Base-by-base conservation (phyloP, 495 filamentous ascomycete genomes). In the Corynascus novoguineensis region DNA sequence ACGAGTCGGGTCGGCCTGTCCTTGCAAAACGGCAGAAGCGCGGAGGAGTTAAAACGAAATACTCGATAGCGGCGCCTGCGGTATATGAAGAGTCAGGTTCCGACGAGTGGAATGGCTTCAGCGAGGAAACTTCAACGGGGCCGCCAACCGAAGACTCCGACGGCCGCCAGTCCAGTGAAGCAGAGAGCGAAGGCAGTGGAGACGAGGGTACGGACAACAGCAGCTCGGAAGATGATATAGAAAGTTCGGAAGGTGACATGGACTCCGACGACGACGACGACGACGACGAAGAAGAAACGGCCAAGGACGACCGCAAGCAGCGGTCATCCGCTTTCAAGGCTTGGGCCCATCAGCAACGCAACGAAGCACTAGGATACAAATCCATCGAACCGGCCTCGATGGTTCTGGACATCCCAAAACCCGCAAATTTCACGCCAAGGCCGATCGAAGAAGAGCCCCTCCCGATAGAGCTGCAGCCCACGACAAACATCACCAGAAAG, bases 341-440 rank as follows among this genome's bases (percentile, higher is more conserved):
- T 12, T 98, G 93, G 93, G 93, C 95, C 14, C 83, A 83, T 27
- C 83, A 88, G 60, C 87, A 91, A 67, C 82, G 91, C 50, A 95
- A 95, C 65, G 82, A 89, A 60, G 84, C 85, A 9, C 69, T 79
- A 34, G 80, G 80, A 1, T 83, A 76, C 60, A 52, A 76, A 44
- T 69, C 76, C 1, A 50, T 68, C 25, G 61, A 66, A 1, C 57
- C 64, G 38, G 65, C 54, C 31, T 48, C 65, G 32, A 50, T 59
- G 15, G 55, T 70, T 19, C 57, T 75, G 15, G 71, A 77, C 50
- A 77, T 76, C 42, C 72, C 74, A 5, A 71, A 73, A 37, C 71
- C 74, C 4, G 60, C 70, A 22, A 77, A 80, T 48, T 86, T 88
- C 68, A 70, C 71, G 37, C 83, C 82, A 0, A 73, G 86, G 32